Evolutionary conservation across 2,329 filamentous ascomycete species (phyloP).

Genomic region (Pyrenophora graminea): DNA sequence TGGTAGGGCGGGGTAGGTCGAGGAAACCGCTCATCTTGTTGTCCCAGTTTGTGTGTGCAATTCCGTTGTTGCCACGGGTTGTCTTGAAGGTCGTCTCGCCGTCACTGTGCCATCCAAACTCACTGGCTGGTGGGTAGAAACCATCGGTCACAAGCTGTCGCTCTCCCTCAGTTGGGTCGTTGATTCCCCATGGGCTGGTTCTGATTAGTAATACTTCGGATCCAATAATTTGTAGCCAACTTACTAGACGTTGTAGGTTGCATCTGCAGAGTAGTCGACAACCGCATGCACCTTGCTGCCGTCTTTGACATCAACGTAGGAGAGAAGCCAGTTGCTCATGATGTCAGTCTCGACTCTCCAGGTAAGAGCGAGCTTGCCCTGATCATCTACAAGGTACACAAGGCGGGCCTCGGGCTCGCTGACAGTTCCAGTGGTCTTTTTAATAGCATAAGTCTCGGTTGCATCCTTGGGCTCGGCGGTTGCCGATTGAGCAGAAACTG

Average conservation of each 20-base stretch:
- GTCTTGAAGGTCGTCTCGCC: slow-evolving; percentile 56
- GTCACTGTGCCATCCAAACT: slow-evolving; percentile 59
- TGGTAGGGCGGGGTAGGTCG: slow-evolving; percentile 58
- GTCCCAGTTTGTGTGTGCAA: slow-evolving; percentile 58
- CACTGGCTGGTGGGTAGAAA: slow-evolving; percentile 53
- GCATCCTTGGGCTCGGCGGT: slow-evolving; percentile 46
- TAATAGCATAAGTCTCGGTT: slow-evolving; percentile 51
- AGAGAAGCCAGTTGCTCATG: slow-evolving; percentile 61
- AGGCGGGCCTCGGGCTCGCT: slow-evolving; percentile 61
- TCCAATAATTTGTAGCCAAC: background rate
- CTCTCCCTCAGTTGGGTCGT: slow-evolving; percentile 58
- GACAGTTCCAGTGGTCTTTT: slow-evolving; percentile 54
- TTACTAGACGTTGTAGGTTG: slow-evolving; percentile 60
- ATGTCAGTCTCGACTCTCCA: slow-evolving; percentile 66
- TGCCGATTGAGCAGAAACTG: slow-evolving; percentile 48
- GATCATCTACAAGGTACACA: slow-evolving; percentile 58
- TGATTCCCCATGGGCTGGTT: slow-evolving; percentile 53
- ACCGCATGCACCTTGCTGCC: slow-evolving; percentile 57
- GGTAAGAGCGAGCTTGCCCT: slow-evolving; percentile 55
- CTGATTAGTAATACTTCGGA: slow-evolving; percentile 5
- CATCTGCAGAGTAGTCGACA: slow-evolving; percentile 62
- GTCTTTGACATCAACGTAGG: slow-evolving; percentile 59
- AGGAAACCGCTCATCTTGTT: slow-evolving; percentile 48
- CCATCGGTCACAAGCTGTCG: slow-evolving; percentile 55
- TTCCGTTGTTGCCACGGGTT: slow-evolving; percentile 63